A percentile compares a stretch with the other conserved stretches of the same genome.
phyloP scores from a whole-genome alignment of 371 early-diverging fungal genomes.

The Mucor piriformis region DNA sequence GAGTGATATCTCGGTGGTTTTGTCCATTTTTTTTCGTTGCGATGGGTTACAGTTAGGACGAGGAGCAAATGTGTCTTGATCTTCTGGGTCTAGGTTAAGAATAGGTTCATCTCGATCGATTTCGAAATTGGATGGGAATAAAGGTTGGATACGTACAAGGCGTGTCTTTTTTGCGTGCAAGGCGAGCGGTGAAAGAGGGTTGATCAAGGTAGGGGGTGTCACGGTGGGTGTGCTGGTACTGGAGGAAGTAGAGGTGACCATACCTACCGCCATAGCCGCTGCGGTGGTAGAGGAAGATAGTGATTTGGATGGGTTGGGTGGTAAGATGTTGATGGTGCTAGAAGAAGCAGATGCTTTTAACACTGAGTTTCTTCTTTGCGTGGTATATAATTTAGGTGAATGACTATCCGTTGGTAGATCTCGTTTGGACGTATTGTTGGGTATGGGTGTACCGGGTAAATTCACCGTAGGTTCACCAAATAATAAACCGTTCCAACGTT shows the following conservation, averaged over 20 bases:
- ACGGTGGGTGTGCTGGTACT: neutral
- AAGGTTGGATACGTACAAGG: slow-evolving; percentile 55
- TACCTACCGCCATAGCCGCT: neutral
- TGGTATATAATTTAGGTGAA: neutral
- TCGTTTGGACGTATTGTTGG: neutral
- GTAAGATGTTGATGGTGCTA: neutral
- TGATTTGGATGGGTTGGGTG: neutral
- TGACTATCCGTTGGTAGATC: no score
- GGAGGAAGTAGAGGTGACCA: slow-evolving; percentile 2
- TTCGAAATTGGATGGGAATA: slow-evolving; percentile 64
- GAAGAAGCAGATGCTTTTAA: neutral
- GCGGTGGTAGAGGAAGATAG: neutral
- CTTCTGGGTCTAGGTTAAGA: slow-evolving; percentile 46
- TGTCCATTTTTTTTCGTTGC: slow-evolving; percentile 9
- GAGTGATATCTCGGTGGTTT: slow-evolving; percentile 47
- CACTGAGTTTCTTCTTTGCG: neutral
- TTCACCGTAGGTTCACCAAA: slow-evolving; percentile 24
- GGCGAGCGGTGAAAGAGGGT: slow-evolving; percentile 43
- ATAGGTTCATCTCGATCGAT: slow-evolving; percentile 51
- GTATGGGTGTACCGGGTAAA: neutral
- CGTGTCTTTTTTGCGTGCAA: slow-evolving; percentile 49
- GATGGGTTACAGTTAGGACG: slow-evolving; percentile 37
- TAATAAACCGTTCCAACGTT: slow-evolving; percentile 57
- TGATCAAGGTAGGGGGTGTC: slow-evolving; percentile 3
- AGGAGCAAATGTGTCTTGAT: slow-evolving; percentile 53